Conservation (phyloP, 176 grass and related monocot genomes). For the Musa itinerans region DNA sequence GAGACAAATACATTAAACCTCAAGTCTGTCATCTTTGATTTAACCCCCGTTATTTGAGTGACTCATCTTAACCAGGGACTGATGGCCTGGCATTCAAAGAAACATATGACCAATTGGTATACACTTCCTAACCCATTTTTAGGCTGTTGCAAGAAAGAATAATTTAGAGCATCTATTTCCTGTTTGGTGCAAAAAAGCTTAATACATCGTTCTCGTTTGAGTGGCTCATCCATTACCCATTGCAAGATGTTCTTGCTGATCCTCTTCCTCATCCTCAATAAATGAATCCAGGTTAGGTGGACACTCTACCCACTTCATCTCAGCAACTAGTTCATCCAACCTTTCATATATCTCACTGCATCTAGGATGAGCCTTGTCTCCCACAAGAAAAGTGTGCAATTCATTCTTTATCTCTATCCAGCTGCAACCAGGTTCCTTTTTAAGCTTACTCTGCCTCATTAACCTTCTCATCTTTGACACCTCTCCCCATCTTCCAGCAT, state of each 20-base stretch:
- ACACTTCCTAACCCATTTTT: not conserved
- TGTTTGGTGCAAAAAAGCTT: not conserved
- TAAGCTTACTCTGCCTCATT: slow-evolving; percentile 51
- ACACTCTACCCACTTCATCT: slow-evolving; percentile 59
- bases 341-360: slow-evolving; percentile 50
- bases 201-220: not conserved
- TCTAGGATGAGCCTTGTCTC: slow-evolving; percentile 54
- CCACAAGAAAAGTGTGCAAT: slow-evolving; percentile 71
- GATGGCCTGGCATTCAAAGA: not conserved
- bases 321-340: slow-evolving; percentile 54
- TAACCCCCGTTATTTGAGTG: not conserved
- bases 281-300: slow-evolving; percentile 30
- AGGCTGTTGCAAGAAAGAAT: not conserved
- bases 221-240: not conserved
- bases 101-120: not conserved
- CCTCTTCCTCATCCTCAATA: slow-evolving; percentile 32
- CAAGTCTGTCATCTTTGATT: no score
- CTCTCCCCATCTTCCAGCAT: slow-evolving; percentile 51
- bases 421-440: slow-evolving; percentile 84
- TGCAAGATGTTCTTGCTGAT: not conserved
- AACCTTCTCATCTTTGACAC: slow-evolving; percentile 65
- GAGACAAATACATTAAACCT: no score
- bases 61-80: not conserved
- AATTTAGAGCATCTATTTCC: not conserved
- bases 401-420: slow-evolving; percentile 72